A percentile compares a stretch with the other conserved stretches of the same genome.
Conservation (phyloP, 1,284 basidiomycete genomes). For the Xerocomus nothofagi region DNA sequence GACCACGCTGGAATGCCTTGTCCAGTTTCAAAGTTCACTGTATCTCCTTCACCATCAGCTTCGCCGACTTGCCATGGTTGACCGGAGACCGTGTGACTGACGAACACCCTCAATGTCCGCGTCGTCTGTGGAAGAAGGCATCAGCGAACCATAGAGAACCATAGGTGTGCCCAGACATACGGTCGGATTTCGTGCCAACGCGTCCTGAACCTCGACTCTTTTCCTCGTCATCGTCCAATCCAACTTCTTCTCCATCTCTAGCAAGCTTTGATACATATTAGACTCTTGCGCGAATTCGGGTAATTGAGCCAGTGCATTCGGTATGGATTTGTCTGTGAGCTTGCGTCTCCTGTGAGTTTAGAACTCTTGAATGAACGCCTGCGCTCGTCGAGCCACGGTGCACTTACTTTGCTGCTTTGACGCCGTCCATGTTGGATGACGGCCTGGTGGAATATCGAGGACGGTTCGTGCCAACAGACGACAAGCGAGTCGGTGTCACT, state of each 20-base stretch:
- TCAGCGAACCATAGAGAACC: slow-evolving; percentile 1
- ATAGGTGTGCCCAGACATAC: slow-evolving; percentile 38
- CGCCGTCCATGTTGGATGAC: slow-evolving; percentile 40
- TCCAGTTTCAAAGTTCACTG: slow-evolving; percentile 54
- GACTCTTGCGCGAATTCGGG: slow-evolving; percentile 79
- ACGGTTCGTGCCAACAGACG: not conserved
- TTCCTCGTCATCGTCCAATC: slow-evolving; percentile 97
- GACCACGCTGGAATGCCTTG: slow-evolving; percentile 91
- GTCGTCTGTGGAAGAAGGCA: slow-evolving; percentile 55
- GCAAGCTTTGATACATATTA: slow-evolving; percentile 81
- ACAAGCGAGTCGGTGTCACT: no score
- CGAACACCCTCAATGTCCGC: slow-evolving; percentile 83
- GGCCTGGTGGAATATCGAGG: not conserved
- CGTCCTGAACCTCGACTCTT: slow-evolving; percentile 86
- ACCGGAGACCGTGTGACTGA: slow-evolving; percentile 86
- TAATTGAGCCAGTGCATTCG: slow-evolving; percentile 65
- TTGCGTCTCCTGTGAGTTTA: slow-evolving; percentile 62
- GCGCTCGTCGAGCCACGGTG: not conserved
- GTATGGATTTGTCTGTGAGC: slow-evolving; percentile 77
- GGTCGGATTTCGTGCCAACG: slow-evolving; percentile 59
- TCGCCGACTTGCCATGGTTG: slow-evolving; percentile 77
- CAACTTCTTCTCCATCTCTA: slow-evolving; percentile 87
- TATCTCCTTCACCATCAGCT: slow-evolving; percentile 33
- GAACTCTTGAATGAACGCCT: not conserved
- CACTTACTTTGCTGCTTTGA: slow-evolving; percentile 40